Percentiles rank a stretch among this genome's conserved stretches.
Conservation (phyloP, 2,329 filamentous ascomycete species). For the Keithomyces neogunnii region DNA sequence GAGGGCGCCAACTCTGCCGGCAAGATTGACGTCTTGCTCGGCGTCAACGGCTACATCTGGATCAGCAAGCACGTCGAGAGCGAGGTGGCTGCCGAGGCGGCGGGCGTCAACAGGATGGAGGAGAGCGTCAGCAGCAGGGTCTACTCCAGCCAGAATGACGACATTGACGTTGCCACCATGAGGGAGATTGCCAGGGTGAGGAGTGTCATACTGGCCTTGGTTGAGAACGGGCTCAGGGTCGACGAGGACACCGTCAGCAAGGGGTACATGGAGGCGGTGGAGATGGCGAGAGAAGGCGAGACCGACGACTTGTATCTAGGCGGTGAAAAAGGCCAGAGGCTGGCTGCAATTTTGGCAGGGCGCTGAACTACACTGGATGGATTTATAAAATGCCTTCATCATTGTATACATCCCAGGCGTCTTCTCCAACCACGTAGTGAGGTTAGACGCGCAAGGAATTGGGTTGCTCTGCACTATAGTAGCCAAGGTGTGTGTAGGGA, state of each 20-base stretch:
- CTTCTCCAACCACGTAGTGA: too few species aligned
- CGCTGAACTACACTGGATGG: constrained; percentile 8
- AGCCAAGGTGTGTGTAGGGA: too few species aligned
- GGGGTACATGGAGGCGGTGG: constrained; percentile 74
- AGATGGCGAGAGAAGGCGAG: constrained; percentile 56
- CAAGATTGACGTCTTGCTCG: constrained; percentile 77
- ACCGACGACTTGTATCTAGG: constrained; percentile 53
- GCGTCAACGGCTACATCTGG: constrained; percentile 97
- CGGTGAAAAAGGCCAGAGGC: constrained; percentile 43
- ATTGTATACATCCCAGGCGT: too few species aligned
- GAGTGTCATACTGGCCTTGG: constrained; percentile 73
- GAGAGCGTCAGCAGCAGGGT: constrained; percentile 78
- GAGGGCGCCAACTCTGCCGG: constrained; percentile 46
- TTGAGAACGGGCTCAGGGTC: constrained; percentile 73
- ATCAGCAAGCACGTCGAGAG: constrained; percentile 75
- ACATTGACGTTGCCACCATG: constrained; percentile 67
- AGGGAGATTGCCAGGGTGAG: constrained; percentile 80
- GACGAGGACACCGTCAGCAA: constrained; percentile 83
- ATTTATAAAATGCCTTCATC: neutral
- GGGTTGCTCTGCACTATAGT: too few species aligned
- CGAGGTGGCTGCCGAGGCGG: constrained; percentile 37
- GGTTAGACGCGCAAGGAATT: too few species aligned
- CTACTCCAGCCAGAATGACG: constrained; percentile 93
- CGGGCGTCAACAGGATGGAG: constrained; percentile 74
- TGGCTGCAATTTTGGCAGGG: constrained; percentile 32